Evolutionary conservation across 805 yeast species (phyloP), one percentile per base, ranked within the genome.

Genomic region (Cyberlindnera euphorbiiphila): DNA sequence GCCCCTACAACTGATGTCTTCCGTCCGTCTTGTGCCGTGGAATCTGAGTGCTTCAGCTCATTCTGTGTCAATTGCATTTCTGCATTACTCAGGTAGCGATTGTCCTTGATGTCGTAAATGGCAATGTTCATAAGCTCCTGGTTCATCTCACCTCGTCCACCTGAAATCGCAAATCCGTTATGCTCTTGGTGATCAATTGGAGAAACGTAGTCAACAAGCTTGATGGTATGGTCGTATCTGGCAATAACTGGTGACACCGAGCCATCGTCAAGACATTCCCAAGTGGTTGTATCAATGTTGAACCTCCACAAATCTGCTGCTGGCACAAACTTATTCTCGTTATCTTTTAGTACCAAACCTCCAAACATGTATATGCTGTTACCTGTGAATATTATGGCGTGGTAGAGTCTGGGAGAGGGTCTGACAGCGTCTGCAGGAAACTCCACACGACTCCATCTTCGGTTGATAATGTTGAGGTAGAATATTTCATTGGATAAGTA

Each of bases 261-360:
- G 17, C 71, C 72, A 42, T 66, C 68, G 32, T 66, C 68, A 3
- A 81, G 51, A 32, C 76, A 66, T 1, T 53, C 52, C 91, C 93
- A 84, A 9, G 56, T 56, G 35, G 64, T 66, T 4, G 71, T 60
- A 25, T 65, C 68, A 27, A 79, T 56, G 53, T 79, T 72, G 47
- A 80, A 76, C 48, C 71, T 71, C 91, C 93, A 85, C 18, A 81
- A 57, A 48, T 85, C 93, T 49, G 79, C 79, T 6, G 71, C 55
- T 0, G 85, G 75, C 10, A 57, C 53, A 12, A 71, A 45, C 32
- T 64, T 66, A 33, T 64, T 57, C 6, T 51, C 56, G 28, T 56
- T 54, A 24, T 59, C 57, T 29, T 65, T 62, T 8, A 74, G 60
- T 0, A 63, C 57, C 20, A 84, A 54, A 1, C 94, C 94, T 20